phyloP scores from a whole-genome alignment of 2,329 filamentous ascomycete species.

The Lachnellula subtilissima region DNA sequence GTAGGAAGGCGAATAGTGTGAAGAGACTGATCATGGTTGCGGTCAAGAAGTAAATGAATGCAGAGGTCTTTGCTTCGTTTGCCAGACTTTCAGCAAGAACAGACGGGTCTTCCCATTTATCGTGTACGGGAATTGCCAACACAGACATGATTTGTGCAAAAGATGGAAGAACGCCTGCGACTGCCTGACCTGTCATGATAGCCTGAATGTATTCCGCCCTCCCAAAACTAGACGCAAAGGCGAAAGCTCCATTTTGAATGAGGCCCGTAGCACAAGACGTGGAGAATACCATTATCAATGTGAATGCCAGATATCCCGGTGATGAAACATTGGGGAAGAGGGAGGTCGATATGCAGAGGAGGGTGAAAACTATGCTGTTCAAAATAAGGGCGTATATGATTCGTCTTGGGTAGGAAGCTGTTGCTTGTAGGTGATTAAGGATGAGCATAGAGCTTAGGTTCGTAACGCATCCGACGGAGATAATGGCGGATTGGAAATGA shows the following conservation, averaged over 20 bases:
- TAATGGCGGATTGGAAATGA: constrained; percentile 86
- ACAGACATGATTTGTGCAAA: constrained; percentile 84
- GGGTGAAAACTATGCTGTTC: constrained; percentile 69
- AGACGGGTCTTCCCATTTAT: constrained; percentile 27
- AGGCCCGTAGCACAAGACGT: constrained; percentile 77
- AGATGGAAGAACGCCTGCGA: constrained; percentile 85
- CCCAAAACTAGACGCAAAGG: constrained; percentile 82
- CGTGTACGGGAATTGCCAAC: constrained; percentile 53
- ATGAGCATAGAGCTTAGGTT: constrained; percentile 73
- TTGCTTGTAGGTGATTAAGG: constrained; percentile 73
- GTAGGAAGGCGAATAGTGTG: constrained; percentile 69
- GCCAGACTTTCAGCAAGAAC: constrained; percentile 27
- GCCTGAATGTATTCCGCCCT: constrained; percentile 88
- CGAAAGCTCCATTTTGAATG: constrained; percentile 91
- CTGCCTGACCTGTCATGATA: constrained; percentile 90
- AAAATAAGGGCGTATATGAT: constrained; percentile 73
- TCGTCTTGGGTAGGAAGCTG: constrained; percentile 81
- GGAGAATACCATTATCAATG: constrained; percentile 76
- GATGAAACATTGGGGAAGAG: constrained; percentile 59
- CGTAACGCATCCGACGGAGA: constrained; percentile 78
- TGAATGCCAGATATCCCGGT: constrained; percentile 68
- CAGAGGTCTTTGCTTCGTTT: constrained; percentile 58
- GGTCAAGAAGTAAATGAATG: constrained; percentile 87
- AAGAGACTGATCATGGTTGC: constrained; percentile 70
- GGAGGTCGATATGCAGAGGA: constrained; percentile 76